phyloP scores from a whole-genome alignment of 495 filamentous ascomycete species.

The Aspergillus diversus region DNA sequence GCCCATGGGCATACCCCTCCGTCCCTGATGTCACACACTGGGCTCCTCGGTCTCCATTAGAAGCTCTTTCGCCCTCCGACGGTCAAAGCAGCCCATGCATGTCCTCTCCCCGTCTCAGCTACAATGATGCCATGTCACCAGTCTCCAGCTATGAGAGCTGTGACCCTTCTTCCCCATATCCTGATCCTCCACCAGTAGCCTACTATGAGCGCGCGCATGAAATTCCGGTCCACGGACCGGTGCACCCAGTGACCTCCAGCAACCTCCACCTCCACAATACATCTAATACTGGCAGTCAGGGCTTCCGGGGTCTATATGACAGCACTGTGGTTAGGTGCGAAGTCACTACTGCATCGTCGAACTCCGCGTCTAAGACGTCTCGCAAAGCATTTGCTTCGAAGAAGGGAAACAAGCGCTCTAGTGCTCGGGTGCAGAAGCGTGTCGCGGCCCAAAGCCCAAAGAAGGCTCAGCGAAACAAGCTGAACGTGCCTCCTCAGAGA shows the following conservation, averaged over 20 bases:
- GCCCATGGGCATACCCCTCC: slow-evolving; percentile 7
- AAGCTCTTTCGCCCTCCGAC: slow-evolving; percentile 14
- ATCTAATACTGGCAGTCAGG: not conserved
- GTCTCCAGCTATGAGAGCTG: slow-evolving; percentile 21
- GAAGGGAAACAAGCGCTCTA: slow-evolving; percentile 8
- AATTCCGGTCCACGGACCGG: not conserved
- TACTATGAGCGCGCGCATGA: slow-evolving; percentile 7
- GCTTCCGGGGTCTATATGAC: not conserved
- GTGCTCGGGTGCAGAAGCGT: slow-evolving; percentile 9
- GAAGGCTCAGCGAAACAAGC: slow-evolving; percentile 17
- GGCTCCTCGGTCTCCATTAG: slow-evolving; percentile 2
- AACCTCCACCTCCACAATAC: not conserved
- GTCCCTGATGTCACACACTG: slow-evolving; percentile 8
- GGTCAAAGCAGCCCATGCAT: slow-evolving; percentile 16
- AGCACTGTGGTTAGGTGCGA: not conserved
- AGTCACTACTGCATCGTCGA: not conserved
- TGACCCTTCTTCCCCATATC: slow-evolving; percentile 24
- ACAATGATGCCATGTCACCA: slow-evolving; percentile 28
- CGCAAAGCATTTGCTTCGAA: slow-evolving; percentile 4
- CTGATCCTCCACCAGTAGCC: slow-evolving; percentile 12
- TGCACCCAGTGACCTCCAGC: not conserved
- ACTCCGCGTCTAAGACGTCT: not conserved
- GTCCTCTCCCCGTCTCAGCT: slow-evolving; percentile 23
- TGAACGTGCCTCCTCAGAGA: slow-evolving; percentile 18
- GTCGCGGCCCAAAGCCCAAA: slow-evolving; percentile 7